Base-by-base conservation (phyloP, 768 basidiomycete species). In the Lyophyllum decastes region DNA sequence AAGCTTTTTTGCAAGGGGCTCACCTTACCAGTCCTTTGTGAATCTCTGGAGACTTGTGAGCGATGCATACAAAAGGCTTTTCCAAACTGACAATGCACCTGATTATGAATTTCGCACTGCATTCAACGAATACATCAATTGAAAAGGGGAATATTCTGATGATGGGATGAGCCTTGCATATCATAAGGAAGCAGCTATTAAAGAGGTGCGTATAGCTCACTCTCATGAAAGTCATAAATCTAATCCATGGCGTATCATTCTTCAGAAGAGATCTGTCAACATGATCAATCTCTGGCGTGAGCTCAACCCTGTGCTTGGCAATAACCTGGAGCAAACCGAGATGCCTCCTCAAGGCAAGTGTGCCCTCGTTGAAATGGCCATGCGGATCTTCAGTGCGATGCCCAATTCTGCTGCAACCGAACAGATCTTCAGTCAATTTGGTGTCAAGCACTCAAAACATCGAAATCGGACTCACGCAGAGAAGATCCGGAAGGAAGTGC, bases 371-470 rank as follows among this genome's bases (percentile, higher is more conserved):
- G 58, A 57, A 25, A 45, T 70, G 7, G 66, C 68, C 16, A 62
- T 68, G 19, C 65, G 54, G 30, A 56, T 68, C 43, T 61, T 64
- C 40, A 64, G 55, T 38, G 53, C 68, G n/a, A 54, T 64, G n/a
- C 52, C 66, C 11, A 71, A 70, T 45, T 69, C 70, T 2, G 67
- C 67, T 10, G 68, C 61, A 5, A 51, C 45, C 22, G 68, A 72
- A 51, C 65, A 68, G 11, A n/a, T 57, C n/a, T 72, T 69, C 53
- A 69, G 67, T 55, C 40, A 33, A 5, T 62, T 63, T 41, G 68
- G 70, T 17, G 58, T 61, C 55, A 69, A 63, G 22, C 68, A 71
- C 52, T 69, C 65, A 6, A 68, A 68, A 44, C 59, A 30, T 33
- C 35, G 44, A 4, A 45, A 45, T 22, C 44, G 44, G 21, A 45